Base-by-base conservation (phyloP, 192 early-diverging fungal genomes). In the Spizellomyces punctatus region DNA sequence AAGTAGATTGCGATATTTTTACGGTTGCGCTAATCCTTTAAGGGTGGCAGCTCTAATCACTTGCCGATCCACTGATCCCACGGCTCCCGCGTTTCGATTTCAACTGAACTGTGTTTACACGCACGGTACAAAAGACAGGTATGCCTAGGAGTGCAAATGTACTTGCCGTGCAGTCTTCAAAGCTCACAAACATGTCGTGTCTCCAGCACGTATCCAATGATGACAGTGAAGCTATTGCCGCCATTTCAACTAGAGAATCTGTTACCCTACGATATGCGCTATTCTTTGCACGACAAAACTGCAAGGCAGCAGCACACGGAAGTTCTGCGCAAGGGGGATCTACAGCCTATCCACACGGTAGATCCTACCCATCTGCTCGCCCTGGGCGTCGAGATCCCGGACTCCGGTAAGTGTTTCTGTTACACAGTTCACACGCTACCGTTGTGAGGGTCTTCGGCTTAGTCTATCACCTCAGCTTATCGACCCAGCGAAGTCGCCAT, bases 241-340 rank as follows among this genome's bases (percentile, higher is more conserved):
- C 95, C 95, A 45, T 91, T 90, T 69, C 91, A 94, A 80, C 83
- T 99, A 41, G 98, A 99, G 82, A 99, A 99, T 69, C 79, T 98
- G 21, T 79, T 99, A 43, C 98, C 98, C 0, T 98, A 92, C 75
- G 86, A 94, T 63, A 81, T 95, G 71, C 83, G 86, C 17, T 93
- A 93, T 60, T 81, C 80, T n/a, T 85, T 99, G 10, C 78, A 88
- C 58, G 95, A 95, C 74, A 89, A 90, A 65, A 84, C 85, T 10
- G 63, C 62, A 4, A 46, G 71, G 5, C 90, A 94, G 74, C 85
- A 93, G 59, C 88, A 88, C 76, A 77, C 81, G 6, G 88, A 88
- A 5, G 72, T 78, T 42, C 67, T 99, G 67, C 67, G 81, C 10
- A 86, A 91, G 55, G 93, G 93, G n/a, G 87, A 82, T 1, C 69